Conservation (phyloP, 495 filamentous ascomycete species). For the Penicillium desertorum region DNA sequence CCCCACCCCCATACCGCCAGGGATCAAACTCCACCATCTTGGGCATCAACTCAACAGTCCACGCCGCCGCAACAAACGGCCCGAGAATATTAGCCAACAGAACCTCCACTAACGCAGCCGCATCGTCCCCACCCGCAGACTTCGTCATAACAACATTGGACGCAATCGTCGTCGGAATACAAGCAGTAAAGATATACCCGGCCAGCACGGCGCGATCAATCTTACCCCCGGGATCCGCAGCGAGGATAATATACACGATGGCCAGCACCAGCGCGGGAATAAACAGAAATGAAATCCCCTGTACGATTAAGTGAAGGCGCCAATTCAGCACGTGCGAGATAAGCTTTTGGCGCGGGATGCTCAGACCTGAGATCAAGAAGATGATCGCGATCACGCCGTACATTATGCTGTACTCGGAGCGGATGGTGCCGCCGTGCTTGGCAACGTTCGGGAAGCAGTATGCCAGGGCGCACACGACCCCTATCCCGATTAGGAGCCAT, state of each 20-base stretch:
- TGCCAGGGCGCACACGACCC: conserved; percentile 48
- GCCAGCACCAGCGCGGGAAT: conserved; percentile 48
- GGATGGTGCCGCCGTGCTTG: conserved; percentile 52
- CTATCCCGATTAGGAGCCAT: conserved; percentile 58
- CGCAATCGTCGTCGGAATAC: conserved; percentile 58
- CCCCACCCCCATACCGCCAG: conserved; percentile 45
- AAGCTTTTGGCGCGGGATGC: conserved; percentile 52
- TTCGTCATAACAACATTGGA: conserved; percentile 60
- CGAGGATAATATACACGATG: conserved; percentile 49
- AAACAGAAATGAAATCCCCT: conserved; percentile 51
- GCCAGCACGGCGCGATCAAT: conserved; percentile 53
- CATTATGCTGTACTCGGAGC: conserved; percentile 53
- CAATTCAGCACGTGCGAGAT: conserved; percentile 51
- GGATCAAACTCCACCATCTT: conserved; percentile 41
- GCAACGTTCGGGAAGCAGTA: conserved; percentile 56
- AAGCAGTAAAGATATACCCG: conserved; percentile 54
- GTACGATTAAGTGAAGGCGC: conserved; percentile 53
- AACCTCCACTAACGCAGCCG: conserved; percentile 55
- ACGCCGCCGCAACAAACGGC: conserved; percentile 51
- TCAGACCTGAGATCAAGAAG: conserved; percentile 55
- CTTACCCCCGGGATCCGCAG: conserved; percentile 38
- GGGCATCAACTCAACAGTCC: conserved; percentile 53
- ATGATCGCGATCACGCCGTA: conserved; percentile 55
- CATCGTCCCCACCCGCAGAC: conserved; percentile 54
- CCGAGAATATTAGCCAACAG: conserved; percentile 55